Evolutionary conservation across 2,329 filamentous ascomycete species (phyloP), one percentile per base, ranked within the genome.

Genomic region (Mollisia scopiformis): DNA sequence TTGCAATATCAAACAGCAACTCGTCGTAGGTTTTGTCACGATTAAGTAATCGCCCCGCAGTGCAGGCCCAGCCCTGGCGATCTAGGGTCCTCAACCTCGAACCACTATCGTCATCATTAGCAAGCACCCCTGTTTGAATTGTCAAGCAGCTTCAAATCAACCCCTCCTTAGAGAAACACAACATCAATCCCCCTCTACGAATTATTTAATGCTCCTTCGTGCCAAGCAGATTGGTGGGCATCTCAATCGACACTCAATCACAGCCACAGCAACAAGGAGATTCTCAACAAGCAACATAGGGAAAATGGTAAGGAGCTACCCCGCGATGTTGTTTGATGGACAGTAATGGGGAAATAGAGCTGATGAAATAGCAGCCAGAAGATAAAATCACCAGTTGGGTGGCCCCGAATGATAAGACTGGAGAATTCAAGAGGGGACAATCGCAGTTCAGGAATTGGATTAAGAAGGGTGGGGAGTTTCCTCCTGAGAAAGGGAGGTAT

Each of bases 351-450:
- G 53, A 28, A 47, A n/a, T 21, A 33, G 6, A 30, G 51, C 62
- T 58, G 61, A 68, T 52, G 58, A 58, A 41, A 43, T 4, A 31
- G 33, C 28, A 71, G 65, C 25, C 66, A 1, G 64, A 64, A 56
- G 60, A 69, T 60, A 85, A 84, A 58, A 92, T 96, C 74, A 93
- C 92, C 49, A 86, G 94, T 71, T 97, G 92, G 92, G 92, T 95
- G 55, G 82, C 86, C 64, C 88, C 86, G 49, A 82, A 82, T 69
- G 91, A 95, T 79, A 90, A 87, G 73, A 85, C 86, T 19, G 94
- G 94, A 76, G 93, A 97, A 78, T 98, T 96, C 84, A 97, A 97
- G 80, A 89, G 94, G 64, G 91, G 93, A 75, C 82, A 84, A 64
- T 95, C 91, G 62, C 84, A 87, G 58, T 98, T 98, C 78, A 88